Conservation (phyloP, 2,329 filamentous ascomycete species). For the Thelonectria discophora region DNA sequence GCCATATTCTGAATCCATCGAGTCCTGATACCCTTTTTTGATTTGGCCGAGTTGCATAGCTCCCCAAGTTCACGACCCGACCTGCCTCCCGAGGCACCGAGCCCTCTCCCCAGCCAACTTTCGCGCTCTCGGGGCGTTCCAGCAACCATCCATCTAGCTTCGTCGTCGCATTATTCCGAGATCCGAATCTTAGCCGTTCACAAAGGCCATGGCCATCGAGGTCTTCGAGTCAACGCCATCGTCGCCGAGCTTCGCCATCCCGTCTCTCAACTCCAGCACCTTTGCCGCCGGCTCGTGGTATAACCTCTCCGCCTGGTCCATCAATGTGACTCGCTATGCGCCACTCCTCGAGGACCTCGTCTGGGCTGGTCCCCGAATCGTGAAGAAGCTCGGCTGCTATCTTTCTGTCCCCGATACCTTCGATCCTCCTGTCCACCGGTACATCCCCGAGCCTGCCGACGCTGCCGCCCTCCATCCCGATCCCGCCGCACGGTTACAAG, state of each 20-base stretch:
- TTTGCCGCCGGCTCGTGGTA: conserved; percentile 53
- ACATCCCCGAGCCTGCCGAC: conserved; percentile 33
- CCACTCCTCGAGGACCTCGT: conserved; percentile 75
- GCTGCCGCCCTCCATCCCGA: conserved; percentile 35
- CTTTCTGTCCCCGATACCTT: conserved; percentile 67
- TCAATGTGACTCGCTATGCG: conserved; percentile 66
- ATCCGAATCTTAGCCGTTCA: conserved; percentile 4
- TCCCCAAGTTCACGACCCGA: not conserved
- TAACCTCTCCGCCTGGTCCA: conserved; percentile 65
- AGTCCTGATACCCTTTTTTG: conserved; percentile 20
- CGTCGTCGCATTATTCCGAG: not conserved
- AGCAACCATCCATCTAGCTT: conserved; percentile 1
- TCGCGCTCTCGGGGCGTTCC: not conserved
- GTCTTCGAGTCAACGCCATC: conserved; percentile 32
- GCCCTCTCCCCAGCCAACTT: not conserved
- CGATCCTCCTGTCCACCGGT: conserved; percentile 58
- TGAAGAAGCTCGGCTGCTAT: conserved; percentile 73
- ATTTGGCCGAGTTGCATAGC: not conserved
- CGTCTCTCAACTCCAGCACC: conserved; percentile 23
- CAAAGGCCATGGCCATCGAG: conserved; percentile 39
- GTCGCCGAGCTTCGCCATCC: conserved; percentile 31
- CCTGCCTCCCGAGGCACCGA: not conserved
- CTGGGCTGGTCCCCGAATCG: conserved; percentile 73
- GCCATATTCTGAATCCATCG: conserved; percentile 27
- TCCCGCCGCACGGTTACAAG: conserved; percentile 37